Percentiles rank a stretch among this genome's conserved stretches.
Conservation (phyloP, 768 basidiomycete genomes). For the Lyophyllum semitale region DNA sequence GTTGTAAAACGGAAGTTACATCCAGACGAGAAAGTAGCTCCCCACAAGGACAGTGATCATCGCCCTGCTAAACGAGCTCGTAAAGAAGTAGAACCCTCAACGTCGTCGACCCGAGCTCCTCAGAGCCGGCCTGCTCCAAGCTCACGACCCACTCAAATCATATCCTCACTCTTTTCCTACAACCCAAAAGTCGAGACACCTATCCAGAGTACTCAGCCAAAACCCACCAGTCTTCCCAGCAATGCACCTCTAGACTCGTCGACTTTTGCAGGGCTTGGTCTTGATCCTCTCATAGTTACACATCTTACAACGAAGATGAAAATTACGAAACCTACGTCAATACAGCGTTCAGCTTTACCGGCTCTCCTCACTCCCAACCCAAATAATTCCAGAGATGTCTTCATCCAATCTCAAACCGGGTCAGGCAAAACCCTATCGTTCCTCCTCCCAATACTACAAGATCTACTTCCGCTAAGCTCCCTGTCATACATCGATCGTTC, state of each 20-base stretch:
- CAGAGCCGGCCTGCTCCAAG: slow-evolving; percentile 23
- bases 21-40: slow-evolving; percentile 31
- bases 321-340: slow-evolving; percentile 85
- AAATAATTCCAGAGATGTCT: slow-evolving; percentile 65
- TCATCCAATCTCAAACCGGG: slow-evolving; percentile 96
- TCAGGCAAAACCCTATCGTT: slow-evolving; percentile 96
- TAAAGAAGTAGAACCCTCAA: slow-evolving; percentile 20
- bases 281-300: slow-evolving; percentile 75
- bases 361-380: slow-evolving; percentile 39
- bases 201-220: slow-evolving; percentile 21
- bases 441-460: slow-evolving; percentile 92
- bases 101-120: slow-evolving; percentile 20
- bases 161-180: slow-evolving; percentile 88
- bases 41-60: slow-evolving; percentile 19
- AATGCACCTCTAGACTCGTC: slow-evolving; percentile 86
- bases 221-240: slow-evolving; percentile 53
- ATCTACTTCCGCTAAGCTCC: slow-evolving; percentile 85
- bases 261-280: slow-evolving; percentile 79
- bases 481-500: slow-evolving; percentile 94
- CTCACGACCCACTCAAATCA: slow-evolving; percentile 56
- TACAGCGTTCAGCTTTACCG: slow-evolving; percentile 82
- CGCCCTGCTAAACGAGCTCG: slow-evolving; percentile 50
- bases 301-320: slow-evolving; percentile 82
- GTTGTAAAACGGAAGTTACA: slow-evolving; percentile 59
- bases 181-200: slow-evolving; percentile 70